These are phyloP conservation scores for Phytopythium vexans DNA, from an alignment of 352 stramenopile genomes.

Conservation along the genomic window DNA sequence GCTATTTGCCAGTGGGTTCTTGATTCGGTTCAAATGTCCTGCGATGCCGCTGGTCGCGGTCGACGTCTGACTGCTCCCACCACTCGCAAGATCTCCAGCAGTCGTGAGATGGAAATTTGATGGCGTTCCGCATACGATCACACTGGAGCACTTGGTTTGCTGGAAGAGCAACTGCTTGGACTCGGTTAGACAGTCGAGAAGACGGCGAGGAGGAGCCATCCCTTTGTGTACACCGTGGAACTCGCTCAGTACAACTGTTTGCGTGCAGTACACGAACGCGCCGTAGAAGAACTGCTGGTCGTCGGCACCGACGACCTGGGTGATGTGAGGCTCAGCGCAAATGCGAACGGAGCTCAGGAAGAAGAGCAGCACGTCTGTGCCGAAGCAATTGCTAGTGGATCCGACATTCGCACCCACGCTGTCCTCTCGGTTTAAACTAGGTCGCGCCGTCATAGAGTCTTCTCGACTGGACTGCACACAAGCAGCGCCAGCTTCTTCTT, in stretches of 20 bases:
- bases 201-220: conserved; percentile 9
- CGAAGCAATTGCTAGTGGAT: conserved; percentile 34
- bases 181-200: conserved; percentile 41
- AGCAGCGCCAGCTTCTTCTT: neutral
- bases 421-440: conserved; percentile 1
- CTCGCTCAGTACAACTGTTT: conserved; percentile 56
- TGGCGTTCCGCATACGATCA: conserved; percentile 43
- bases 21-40: conserved; percentile 43
- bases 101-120: conserved; percentile 9
- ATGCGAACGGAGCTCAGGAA: conserved; percentile 41
- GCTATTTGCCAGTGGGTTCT: conserved; percentile 33
- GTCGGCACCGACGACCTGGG: conserved; percentile 39
- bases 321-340: conserved; percentile 29
- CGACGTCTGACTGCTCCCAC: neutral
- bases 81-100: neutral
- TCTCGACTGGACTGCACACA: neutral
- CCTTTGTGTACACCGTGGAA: conserved; percentile 40
- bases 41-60: conserved; percentile 9
- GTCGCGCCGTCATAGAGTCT: neutral
- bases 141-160: conserved; percentile 55
- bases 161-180: conserved; percentile 63
- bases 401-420: neutral
- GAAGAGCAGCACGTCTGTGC: conserved; percentile 45
- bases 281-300: conserved; percentile 75
- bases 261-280: conserved; percentile 57